A percentile compares a stretch with the other conserved stretches of the same genome.
Conservation (phyloP, 495 filamentous ascomycete genomes). For the Trichoderma reesei region DNA sequence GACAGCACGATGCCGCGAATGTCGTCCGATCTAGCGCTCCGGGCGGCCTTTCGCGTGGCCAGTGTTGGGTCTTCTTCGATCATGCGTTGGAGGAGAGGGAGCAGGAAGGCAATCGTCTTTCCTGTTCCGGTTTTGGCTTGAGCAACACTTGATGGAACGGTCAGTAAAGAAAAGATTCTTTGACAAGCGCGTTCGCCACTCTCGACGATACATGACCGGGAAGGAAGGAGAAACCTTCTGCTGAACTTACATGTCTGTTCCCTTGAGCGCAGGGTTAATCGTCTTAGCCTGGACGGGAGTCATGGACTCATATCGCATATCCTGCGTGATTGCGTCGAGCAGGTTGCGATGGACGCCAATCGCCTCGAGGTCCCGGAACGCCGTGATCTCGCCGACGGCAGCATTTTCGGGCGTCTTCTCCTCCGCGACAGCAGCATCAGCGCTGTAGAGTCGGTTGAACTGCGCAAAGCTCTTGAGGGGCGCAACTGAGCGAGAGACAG, state of each 20-base stretch:
- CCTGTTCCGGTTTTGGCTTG: constrained; percentile 85
- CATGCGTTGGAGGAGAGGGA: constrained; percentile 67
- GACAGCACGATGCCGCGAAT: constrained; percentile 88
- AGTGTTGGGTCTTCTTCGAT: constrained; percentile 47
- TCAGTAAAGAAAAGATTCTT: constrained; percentile 13
- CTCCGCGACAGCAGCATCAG: constrained; percentile 21
- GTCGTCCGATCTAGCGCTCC: constrained; percentile 43
- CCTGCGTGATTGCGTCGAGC: constrained; percentile 56
- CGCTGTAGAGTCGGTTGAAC: constrained; percentile 28
- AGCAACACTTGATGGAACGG: constrained; percentile 50
- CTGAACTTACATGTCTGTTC: constrained; percentile 64
- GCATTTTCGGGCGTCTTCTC: constrained; percentile 13
- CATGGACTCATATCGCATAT: constrained; percentile 76
- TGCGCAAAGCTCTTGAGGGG: background rate
- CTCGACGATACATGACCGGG: background rate
- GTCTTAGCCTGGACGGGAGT: constrained; percentile 85
- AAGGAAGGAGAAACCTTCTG: background rate
- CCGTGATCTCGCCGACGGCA: constrained; percentile 37
- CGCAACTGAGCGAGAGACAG: background rate
- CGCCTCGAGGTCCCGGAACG: constrained; percentile 58
- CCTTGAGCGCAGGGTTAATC: constrained; percentile 65
- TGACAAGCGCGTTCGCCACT: constrained; percentile 15
- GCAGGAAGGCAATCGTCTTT: constrained; percentile 76
- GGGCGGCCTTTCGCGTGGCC: constrained; percentile 18
- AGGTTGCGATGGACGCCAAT: constrained; percentile 54